These are phyloP conservation scores for Allomyces javanicus DNA, from an alignment of 192 early-diverging fungal species.

Conservation along the genomic window DNA sequence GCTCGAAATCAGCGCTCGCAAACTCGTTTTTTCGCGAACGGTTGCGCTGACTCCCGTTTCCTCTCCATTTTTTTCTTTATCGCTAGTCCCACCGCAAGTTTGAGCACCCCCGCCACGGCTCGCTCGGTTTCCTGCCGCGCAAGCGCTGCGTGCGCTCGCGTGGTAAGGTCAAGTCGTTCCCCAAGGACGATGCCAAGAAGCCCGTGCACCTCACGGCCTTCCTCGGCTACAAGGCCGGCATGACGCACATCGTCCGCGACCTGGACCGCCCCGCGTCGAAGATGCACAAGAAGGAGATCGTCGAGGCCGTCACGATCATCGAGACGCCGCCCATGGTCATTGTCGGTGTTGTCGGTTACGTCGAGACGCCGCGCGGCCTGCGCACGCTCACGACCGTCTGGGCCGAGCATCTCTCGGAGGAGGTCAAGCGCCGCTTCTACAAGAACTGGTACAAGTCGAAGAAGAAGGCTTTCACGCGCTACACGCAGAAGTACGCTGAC, in stretches of 20 bases:
- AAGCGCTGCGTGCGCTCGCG: constrained; percentile 85
- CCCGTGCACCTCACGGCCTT: constrained; percentile 97
- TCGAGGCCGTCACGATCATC: constrained; percentile 95
- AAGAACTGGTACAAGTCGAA: constrained; percentile 99
- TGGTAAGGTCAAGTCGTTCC: constrained; percentile 97
- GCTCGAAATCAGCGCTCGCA: too few relatives aligned
- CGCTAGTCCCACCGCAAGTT: constrained; percentile 79
- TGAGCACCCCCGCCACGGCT: constrained; percentile 89
- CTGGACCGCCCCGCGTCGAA: constrained; percentile 97
- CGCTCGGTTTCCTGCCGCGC: constrained; percentile 57
- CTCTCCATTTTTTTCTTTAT: too few relatives aligned
- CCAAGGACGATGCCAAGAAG: constrained; percentile 86
- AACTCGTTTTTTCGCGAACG: too few relatives aligned
- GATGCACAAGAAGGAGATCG: constrained; percentile 99
- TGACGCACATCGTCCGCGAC: constrained; percentile 99
- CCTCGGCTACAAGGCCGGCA: constrained; percentile 99
- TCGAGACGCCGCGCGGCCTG: constrained; percentile 94
- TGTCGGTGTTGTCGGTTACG: constrained; percentile 98
- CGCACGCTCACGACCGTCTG: constrained; percentile 98
- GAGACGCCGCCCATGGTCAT: constrained; percentile 94
- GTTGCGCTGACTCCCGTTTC: too few relatives aligned
- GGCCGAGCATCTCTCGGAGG: constrained; percentile 96
- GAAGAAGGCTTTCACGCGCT: constrained; percentile 99
- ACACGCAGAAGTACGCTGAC: constrained; percentile 88
- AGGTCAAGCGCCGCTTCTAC: constrained; percentile 98